Evolutionary conservation across 306 rosid genomes (phyloP), one percentile per base, ranked within the genome.

Genomic region (Bauhinia variegata): DNA sequence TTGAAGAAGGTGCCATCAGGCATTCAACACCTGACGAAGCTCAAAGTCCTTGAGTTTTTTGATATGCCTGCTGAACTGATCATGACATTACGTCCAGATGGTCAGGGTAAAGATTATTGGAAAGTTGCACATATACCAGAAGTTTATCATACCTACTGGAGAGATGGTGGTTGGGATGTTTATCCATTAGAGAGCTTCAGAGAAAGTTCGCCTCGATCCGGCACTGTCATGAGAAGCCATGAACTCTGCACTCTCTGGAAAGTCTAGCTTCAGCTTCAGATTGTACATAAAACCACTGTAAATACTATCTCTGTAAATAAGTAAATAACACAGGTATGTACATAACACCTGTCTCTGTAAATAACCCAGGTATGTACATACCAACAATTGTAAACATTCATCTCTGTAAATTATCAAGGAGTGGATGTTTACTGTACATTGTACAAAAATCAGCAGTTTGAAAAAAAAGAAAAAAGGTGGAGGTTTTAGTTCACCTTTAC

Each of bases 101-200:
- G 67, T 18, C 70, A 67, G 6, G 91, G 85, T 6, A 65, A 74
- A 57, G 87, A 88, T 42, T 60, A 76, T 61, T 78, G 76, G 77
- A 80, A 79, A 74, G 82, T 88, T 54, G 60, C 73, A 60, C 84
- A 83, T 46, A 73, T 85, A 33, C 87, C 89, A 1, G 84, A 85
- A 56, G 87, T 88, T 39, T 71, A 79, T 64, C 71, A 83, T 42
- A 78, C 87, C 53, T 83, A 76, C 51, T 88, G 89, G 91, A 79
- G 78, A 64, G 89, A 83, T 44, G 91, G 77, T 19, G 91, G 83
- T 16, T 88, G 91, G 95, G 89, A 85, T 67, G 83, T 85, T 28
- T 67, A 70, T 60, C 39, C 86, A 37, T 17, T 85, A 15, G 82
- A 75, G 55, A 75, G 75, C 65, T 71, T 60, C 75, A 75, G 16